Percentiles rank a stretch among this genome's conserved stretches.
These are phyloP conservation scores for Actinomortierella wolfii DNA, from an alignment of 371 early-diverging fungal genomes.

Conservation along the genomic window DNA sequence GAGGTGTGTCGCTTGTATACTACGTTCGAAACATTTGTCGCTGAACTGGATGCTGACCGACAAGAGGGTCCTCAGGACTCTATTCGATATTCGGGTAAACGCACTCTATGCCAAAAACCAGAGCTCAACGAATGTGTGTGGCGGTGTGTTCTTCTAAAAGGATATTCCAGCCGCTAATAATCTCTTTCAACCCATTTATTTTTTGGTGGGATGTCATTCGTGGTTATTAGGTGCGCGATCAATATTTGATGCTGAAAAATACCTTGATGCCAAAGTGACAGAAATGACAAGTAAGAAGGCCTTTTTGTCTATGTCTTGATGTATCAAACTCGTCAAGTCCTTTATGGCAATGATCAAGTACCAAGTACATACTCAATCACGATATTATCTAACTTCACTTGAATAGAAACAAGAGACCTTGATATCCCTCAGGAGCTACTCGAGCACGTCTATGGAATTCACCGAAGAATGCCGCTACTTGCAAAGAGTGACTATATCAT, in stretches of 20 bases:
- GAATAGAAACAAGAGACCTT: conserved; percentile 13
- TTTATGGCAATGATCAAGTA: too few species aligned
- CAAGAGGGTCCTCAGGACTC: neutral
- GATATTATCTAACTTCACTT: neutral
- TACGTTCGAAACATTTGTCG: conserved; percentile 32
- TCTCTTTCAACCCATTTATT: too few species aligned
- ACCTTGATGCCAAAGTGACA: conserved; percentile 20
- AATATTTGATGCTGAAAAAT: conserved; percentile 35
- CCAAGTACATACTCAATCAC: too few species aligned
- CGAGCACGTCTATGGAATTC: conserved; percentile 25
- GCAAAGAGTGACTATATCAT: conserved; percentile 33
- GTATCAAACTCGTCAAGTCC: too few species aligned
- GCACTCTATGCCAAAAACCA: conserved; percentile 2
- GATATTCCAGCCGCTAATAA: conserved; percentile 9
- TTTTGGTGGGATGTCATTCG: too few species aligned
- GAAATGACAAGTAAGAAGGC: conserved; percentile 16
- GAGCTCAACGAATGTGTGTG: conserved; percentile 4
- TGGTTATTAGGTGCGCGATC: too few species aligned
- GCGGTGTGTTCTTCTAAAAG: conserved; percentile 13
- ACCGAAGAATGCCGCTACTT: conserved; percentile 20
- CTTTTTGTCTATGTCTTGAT: neutral
- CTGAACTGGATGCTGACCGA: conserved; percentile 3
- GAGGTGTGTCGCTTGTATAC: conserved; percentile 29
- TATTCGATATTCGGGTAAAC: neutral
- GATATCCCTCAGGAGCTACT: conserved; percentile 27